phyloP scores from a whole-genome alignment of 169 alveolate genomes.

The Plasmodium reichenowi region DNA sequence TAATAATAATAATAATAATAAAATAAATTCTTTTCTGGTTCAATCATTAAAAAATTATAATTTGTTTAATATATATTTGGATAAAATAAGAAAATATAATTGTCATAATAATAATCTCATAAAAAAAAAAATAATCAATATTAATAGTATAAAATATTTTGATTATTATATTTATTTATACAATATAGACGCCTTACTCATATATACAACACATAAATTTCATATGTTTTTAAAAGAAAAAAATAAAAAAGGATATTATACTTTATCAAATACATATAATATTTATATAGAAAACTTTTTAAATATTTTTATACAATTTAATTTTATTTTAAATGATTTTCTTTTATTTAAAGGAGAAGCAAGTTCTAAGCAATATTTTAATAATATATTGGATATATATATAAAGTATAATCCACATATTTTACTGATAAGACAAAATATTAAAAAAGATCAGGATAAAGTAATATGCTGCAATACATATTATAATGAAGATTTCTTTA shows the following conservation, averaged over 20 bases:
- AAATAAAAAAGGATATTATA: neutral
- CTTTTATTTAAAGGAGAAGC: constrained; percentile 34
- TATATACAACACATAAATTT: constrained; percentile 44
- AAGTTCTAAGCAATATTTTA: constrained; percentile 20
- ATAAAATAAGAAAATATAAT: constrained; percentile 34
- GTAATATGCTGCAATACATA: too few relatives aligned
- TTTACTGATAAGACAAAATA: neutral
- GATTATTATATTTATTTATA: constrained; percentile 38
- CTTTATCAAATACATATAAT: neutral
- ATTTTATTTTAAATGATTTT: constrained; percentile 47
- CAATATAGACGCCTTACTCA: constrained; percentile 45
- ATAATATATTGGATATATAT: constrained; percentile 17
- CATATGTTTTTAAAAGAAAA: constrained; percentile 21
- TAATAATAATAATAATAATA: too few relatives aligned
- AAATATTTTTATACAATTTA: constrained; percentile 50
- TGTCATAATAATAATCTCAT: neutral
- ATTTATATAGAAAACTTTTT: neutral
- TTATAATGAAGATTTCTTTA: constrained; percentile 27
- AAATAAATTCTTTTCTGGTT: too few relatives aligned
- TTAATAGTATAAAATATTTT: constrained; percentile 68
- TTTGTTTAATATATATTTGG: constrained; percentile 68
- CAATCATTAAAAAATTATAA: constrained; percentile 43
- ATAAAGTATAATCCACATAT: constrained; percentile 1
- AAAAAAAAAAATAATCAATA: constrained; percentile 52
- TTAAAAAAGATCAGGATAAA: too few relatives aligned